Percentiles rank a stretch among this genome's conserved stretches.
Evolutionary conservation across 306 rosid genomes (phyloP).

Genomic region (Vigna mungo): DNA sequence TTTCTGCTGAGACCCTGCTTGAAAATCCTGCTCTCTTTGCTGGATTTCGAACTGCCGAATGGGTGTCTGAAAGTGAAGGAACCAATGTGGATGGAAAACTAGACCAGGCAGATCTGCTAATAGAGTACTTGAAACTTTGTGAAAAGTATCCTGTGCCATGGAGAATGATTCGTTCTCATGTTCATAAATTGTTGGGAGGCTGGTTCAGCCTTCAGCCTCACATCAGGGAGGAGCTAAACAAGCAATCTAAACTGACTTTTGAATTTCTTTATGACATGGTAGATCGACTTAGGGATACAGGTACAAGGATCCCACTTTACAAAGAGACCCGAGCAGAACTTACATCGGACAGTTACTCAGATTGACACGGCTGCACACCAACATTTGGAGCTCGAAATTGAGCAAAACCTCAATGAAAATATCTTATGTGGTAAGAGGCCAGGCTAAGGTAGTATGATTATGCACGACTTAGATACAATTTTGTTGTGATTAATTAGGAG

Average conservation of each 20-base stretch:
- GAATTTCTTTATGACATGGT: conserved; percentile 84
- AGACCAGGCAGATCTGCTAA: conserved; percentile 80
- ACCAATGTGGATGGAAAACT: conserved; percentile 54
- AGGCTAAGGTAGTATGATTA: conserved; percentile 24
- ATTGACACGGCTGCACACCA: conserved; percentile 14
- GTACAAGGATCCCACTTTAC: conserved; percentile 82
- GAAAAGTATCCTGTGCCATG: conserved; percentile 86
- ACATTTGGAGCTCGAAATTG: conserved; percentile 39
- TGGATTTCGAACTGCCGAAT: conserved; percentile 78
- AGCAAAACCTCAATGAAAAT: conserved; percentile 11
- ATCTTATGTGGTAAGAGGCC: neutral
- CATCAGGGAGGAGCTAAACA: conserved; percentile 82
- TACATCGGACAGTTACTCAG: conserved; percentile 35
- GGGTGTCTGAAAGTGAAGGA: conserved; percentile 57
- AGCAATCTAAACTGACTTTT: conserved; percentile 77
- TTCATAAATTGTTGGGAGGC: conserved; percentile 89
- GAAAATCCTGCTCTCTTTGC: conserved; percentile 96
- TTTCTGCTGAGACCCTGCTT: conserved; percentile 77
- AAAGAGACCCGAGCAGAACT: conserved; percentile 42
- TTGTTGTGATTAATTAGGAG: conserved; percentile 39
- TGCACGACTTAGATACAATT: conserved; percentile 40
- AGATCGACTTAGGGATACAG: conserved; percentile 72
- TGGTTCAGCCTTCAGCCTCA: conserved; percentile 96
- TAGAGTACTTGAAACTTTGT: conserved; percentile 88
- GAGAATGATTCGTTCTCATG: conserved; percentile 95